These are phyloP conservation scores for Backusella sp. DNA, from an alignment of 192 early-diverging fungal genomes.

Conservation along the genomic window DNA sequence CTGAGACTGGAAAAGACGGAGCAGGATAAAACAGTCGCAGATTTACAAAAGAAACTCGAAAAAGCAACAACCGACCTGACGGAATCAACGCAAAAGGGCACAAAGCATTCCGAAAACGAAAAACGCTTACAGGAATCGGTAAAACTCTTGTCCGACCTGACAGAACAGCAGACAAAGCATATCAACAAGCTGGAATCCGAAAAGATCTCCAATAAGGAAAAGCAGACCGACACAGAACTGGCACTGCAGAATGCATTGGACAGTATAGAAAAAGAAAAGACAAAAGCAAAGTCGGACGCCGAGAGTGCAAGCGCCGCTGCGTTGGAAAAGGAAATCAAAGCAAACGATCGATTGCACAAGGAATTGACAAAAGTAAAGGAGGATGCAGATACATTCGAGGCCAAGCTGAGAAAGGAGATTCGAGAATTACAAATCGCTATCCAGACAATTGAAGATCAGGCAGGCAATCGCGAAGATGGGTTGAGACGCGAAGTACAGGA, in stretches of 20 bases:
- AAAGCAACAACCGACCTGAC: slow-evolving; percentile 38
- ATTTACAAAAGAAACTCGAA: slow-evolving; percentile 55
- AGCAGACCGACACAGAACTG: slow-evolving; percentile 7
- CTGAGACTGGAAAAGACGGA: slow-evolving; percentile 65
- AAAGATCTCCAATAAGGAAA: neutral
- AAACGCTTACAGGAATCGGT: slow-evolving; percentile 33
- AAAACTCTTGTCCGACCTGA: slow-evolving; percentile 22
- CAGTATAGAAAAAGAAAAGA: slow-evolving; percentile 15
- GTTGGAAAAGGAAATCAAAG: slow-evolving; percentile 46
- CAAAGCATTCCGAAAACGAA: slow-evolving; percentile 39
- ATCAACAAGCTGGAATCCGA: slow-evolving; percentile 30
- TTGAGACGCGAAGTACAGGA: slow-evolving; percentile 33
- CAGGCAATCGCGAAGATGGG: slow-evolving; percentile 43
- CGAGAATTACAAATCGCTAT: slow-evolving; percentile 46
- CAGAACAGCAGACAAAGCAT: slow-evolving; percentile 31
- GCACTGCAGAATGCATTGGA: neutral
- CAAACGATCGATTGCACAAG: slow-evolving; percentile 43
- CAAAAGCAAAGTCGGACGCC: slow-evolving; percentile 27
- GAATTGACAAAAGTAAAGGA: slow-evolving; percentile 35
- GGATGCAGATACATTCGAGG: slow-evolving; percentile 32
- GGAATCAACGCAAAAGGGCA: slow-evolving; percentile 49
- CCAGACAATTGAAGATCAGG: slow-evolving; percentile 39
- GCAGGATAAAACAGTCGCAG: slow-evolving; percentile 49
- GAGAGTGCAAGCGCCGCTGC: slow-evolving; percentile 40
- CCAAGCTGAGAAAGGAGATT: slow-evolving; percentile 33